phyloP scores from a whole-genome alignment of 306 rosid genomes.

The Aeschynomene evenia region DNA sequence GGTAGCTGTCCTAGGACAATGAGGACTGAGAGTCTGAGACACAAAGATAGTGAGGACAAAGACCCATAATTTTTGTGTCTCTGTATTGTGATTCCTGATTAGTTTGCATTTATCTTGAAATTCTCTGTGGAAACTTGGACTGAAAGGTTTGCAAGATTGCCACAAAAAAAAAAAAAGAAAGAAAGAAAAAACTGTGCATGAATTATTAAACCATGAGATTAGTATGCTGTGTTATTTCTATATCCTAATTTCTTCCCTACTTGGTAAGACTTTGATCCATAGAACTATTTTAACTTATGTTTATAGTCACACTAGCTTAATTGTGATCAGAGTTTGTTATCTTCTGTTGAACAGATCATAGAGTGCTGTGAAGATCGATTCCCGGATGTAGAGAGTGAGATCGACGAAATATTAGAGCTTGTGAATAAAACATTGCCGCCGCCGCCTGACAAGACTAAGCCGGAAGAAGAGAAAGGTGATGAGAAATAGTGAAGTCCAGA shows the following conservation, averaged over 20 bases:
- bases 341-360: constrained; percentile 44
- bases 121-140: background rate
- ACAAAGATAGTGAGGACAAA: too few relatives aligned
- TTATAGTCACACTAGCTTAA: background rate
- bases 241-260: background rate
- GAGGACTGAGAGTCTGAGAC: too few relatives aligned
- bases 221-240: background rate
- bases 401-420: constrained; percentile 46
- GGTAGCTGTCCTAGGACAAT: too few relatives aligned
- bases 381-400: constrained; percentile 33
- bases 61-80: too few relatives aligned
- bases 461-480: constrained; percentile 28
- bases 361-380: constrained; percentile 48
- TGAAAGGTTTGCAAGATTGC: background rate
- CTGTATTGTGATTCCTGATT: background rate
- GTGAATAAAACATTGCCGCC: constrained; percentile 50
- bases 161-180: background rate
- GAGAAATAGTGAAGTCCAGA: constrained; percentile 14
- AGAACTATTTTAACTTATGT: background rate
- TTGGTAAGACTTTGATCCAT: background rate
- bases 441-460: background rate
- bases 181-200: background rate
- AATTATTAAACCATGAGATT: constrained; percentile 8
- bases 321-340: background rate
- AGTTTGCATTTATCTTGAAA: background rate